Percentiles rank a stretch among this genome's conserved stretches.
These are phyloP conservation scores for Cryptomeria japonica DNA, from an alignment of 75 land plant species.

Conservation along the genomic window DNA sequence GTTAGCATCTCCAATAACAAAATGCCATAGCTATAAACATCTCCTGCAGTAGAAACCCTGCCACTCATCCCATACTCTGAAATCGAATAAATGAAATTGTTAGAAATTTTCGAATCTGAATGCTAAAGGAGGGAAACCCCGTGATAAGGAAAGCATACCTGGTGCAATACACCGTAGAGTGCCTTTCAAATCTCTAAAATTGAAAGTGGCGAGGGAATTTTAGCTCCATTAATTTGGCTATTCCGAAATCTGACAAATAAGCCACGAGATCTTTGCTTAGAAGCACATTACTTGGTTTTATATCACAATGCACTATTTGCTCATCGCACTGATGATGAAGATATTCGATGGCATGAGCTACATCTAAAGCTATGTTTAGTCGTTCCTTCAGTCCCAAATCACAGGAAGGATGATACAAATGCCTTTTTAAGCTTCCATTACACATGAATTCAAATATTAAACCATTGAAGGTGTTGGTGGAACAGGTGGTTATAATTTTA, in stretches of 20 bases:
- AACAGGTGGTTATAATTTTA: conserved; percentile 59
- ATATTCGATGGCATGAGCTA: conserved; percentile 70
- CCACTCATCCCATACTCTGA: not conserved
- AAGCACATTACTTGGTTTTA: conserved; percentile 70
- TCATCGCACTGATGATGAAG: conserved; percentile 65
- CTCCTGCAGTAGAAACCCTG: not conserved
- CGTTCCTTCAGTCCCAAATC: conserved; percentile 47
- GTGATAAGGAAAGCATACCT: conserved; percentile 22
- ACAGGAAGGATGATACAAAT: conserved; percentile 27
- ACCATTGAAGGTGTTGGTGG: conserved; percentile 32
- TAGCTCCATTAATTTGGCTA: not conserved
- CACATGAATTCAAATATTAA: conserved; percentile 30
- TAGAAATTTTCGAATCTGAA: not conserved
- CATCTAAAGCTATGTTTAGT: conserved; percentile 56
- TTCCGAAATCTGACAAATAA: conserved; percentile 52
- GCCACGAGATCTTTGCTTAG: conserved; percentile 51
- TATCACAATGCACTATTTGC: conserved; percentile 72
- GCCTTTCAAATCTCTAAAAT: conserved; percentile 36
- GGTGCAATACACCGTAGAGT: conserved; percentile 70
- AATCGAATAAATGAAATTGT: not conserved
- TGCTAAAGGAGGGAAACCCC: not conserved
- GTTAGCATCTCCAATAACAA: not conserved
- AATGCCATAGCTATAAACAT: conserved; percentile 5
- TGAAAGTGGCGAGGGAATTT: conserved; percentile 6
- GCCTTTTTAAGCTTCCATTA: conserved; percentile 62